Evolutionary conservation across 805 yeast species (phyloP).

Genomic region (Zygosaccharomyces bisporus): DNA sequence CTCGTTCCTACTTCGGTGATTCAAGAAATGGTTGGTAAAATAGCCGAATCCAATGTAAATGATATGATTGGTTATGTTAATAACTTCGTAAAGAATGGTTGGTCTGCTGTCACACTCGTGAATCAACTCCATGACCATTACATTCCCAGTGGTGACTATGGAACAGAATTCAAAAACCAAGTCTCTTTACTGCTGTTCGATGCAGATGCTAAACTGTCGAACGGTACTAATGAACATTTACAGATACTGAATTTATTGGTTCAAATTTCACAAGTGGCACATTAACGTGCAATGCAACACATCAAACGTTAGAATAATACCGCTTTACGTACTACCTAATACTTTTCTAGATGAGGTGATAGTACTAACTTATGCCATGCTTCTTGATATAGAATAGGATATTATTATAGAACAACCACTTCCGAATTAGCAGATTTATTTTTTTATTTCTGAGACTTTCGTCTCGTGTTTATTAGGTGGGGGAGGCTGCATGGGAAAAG

Average conservation of each 20-base stretch:
- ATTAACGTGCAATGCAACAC: not conserved
- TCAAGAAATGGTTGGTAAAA: constrained; percentile 39
- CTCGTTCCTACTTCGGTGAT: constrained; percentile 54
- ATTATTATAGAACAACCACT: constrained; percentile 7
- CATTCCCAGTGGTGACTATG: constrained; percentile 49
- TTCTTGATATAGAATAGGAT: constrained; percentile 3
- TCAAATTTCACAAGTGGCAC: constrained; percentile 42
- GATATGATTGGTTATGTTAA: constrained; percentile 44
- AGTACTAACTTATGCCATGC: not conserved
- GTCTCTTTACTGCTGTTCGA: constrained; percentile 66
- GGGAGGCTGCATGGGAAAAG: constrained; percentile 13
- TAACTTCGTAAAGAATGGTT: constrained; percentile 59
- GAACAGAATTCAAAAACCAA: constrained; percentile 55
- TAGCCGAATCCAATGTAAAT: constrained; percentile 33
- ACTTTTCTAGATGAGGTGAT: not conserved
- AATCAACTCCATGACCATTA: constrained; percentile 69
- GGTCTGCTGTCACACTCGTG: constrained; percentile 71
- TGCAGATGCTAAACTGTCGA: constrained; percentile 67
- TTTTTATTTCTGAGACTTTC: constrained; percentile 2
- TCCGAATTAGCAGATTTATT: constrained; percentile 9
- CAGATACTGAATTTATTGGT: constrained; percentile 66
- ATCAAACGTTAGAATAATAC: not conserved
- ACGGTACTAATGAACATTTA: constrained; percentile 86
- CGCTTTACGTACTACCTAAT: not conserved
- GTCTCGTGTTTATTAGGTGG: constrained; percentile 7